These are phyloP conservation scores for Vigna unguiculata DNA, from an alignment of 306 rosid genomes.

Conservation along the genomic window DNA sequence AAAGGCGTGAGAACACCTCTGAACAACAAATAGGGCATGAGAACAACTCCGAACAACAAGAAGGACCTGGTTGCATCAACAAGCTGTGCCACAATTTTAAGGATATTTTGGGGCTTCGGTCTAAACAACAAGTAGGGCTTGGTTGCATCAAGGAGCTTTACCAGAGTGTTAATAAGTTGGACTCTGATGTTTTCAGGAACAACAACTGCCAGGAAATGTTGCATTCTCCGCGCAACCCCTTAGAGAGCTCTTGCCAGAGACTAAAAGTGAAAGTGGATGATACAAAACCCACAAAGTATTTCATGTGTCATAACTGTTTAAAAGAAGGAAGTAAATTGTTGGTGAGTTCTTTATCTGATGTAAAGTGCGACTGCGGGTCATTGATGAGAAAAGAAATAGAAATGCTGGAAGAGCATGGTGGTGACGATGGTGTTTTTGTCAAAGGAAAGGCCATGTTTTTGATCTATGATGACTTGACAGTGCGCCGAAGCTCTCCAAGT, in stretches of 20 bases:
- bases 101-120: too few species aligned
- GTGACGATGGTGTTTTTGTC: neutral
- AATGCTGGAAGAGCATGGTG: neutral
- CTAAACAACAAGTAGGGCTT: neutral
- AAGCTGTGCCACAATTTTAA: too few species aligned
- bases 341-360: neutral
- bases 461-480: too few species aligned
- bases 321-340: neutral
- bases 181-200: neutral
- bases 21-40: too few species aligned
- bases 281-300: too few species aligned
- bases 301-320: neutral
- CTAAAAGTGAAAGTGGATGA: neutral
- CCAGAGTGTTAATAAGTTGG: neutral
- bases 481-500: neutral
- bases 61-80: too few species aligned
- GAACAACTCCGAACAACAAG: too few species aligned
- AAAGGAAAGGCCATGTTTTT: neutral
- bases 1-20: too few species aligned
- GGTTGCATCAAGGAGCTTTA: neutral
- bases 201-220: neutral
- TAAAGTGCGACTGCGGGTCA: neutral
- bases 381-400: neutral
- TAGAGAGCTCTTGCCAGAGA: neutral
- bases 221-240: neutral